Base-by-base conservation (phyloP, 768 basidiomycete species). In the Leucocoprinus sp. region DNA sequence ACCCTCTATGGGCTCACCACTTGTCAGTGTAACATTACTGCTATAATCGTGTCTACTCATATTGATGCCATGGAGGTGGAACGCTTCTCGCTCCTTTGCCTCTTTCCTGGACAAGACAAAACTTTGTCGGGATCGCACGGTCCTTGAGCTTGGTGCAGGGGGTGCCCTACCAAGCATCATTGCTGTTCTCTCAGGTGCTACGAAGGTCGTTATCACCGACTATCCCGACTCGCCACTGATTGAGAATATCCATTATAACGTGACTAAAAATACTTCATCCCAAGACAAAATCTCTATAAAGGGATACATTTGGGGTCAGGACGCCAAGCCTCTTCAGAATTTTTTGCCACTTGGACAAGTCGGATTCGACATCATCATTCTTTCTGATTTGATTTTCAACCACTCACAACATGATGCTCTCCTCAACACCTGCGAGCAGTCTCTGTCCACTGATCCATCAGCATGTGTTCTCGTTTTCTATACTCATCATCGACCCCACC, bases 381-480 rank as follows among this genome's bases (percentile, higher is more conserved):
- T 97, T 45, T 93, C 91, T 1, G 93, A 98, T 64, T 77, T 98
- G 26, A 77, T 97, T 26, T 96, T 95, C 64, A 96, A 93, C 54
- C 93, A 95, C 54, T 92, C 92, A 1, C 90, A 93, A 83, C 93
- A 97, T 57, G 79, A 82, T 23, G 86, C 88, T 0, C 67, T 97
- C 15, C 71, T 96, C 5, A 69, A 69, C 18, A 82, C 90, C 0
- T 91, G 90, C 54, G 78, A 83, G 46, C 57, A 59, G 14, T 68
- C 61, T 51, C 54, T 74, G 7, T 56, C 58, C 8, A 33, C 43
- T 0, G 12, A 43, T 11, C 17, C 46, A 7, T 26, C 51, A 4
- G 31, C 48, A 1, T 54, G 50, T 11, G 59, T 91, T 0, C 76
- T 93, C 1, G 87, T 92, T 1, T 95, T 96, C 62, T 93, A 86